Evolutionary conservation across 2,329 filamentous ascomycete genomes (phyloP), one percentile per base, ranked within the genome.

Genomic region (Penicillium fuscoglaucum): DNA sequence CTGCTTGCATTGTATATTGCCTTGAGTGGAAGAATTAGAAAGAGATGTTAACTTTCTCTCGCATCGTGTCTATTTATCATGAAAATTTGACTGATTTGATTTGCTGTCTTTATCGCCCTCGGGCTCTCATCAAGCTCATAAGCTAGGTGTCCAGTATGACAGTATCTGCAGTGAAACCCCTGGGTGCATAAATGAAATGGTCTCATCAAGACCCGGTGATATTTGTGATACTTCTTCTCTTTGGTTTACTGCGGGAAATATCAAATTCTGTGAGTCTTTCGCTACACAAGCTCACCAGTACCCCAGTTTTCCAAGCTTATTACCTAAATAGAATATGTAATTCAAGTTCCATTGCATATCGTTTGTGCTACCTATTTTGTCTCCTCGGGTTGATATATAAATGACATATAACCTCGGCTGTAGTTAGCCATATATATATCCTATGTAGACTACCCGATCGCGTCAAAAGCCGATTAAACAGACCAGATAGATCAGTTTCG

Each of bases 101-200:
- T 43, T 39, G 2, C 52, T 31, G n/a, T 43, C 31, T 8, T 24
- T 31, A 46, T 26, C 13, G 13, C 44, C 13, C 9, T 37, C 31
- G 12, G 10, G 6, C 6, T 40, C 19, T 17, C 21, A 12, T 46
- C 4, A 21, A 53, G 21, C 21, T 21, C 43, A 43, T 24, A 26
- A 31, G 29, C 28, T 24, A 57, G 35, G 12, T 37, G 6, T 54
- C n/a, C 29, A 7, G 37, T 54, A 19, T 37, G 50, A 47, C 29
- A 24, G 24, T 37, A 24, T 57, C 44, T 46, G 35, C 21, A 9
- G 50, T 57, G 50, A n/a, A 57, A 57, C 50, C 28, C 21, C 21
- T 41, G 1, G 13, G 28, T 48, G 35, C 43, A 48, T 53, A 53
- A 49, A 24, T 28, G 29, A 43, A 17, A 33, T 40, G 40, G n/a